Evolutionary conservation across 2,329 filamentous ascomycete genomes (phyloP).

Genomic region (Fusarium sp.): DNA sequence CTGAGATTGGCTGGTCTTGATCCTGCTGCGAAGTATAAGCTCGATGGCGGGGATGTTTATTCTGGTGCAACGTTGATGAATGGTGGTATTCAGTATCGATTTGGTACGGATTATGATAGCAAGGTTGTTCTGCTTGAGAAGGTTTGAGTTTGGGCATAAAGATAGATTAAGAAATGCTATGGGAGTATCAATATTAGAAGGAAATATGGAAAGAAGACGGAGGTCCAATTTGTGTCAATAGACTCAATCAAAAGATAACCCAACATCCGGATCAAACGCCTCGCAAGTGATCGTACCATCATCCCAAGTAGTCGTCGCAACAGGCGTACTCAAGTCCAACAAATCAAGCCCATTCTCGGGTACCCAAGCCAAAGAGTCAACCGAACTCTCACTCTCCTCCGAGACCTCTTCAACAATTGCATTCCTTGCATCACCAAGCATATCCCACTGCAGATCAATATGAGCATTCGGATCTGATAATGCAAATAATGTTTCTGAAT

Average conservation of each 20-base stretch:
- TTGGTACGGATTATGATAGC: constrained; percentile 67
- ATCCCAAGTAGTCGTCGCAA: constrained; percentile 9
- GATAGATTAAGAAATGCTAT: background rate
- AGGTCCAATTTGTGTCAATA: background rate
- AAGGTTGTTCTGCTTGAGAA: constrained; percentile 65
- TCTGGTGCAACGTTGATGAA: constrained; percentile 72
- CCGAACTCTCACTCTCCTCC: background rate
- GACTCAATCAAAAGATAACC: constrained; percentile 4
- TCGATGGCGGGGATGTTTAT: constrained; percentile 63
- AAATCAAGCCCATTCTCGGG: constrained; percentile 11
- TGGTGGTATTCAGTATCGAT: constrained; percentile 64
- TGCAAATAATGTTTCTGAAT: constrained; percentile 35
- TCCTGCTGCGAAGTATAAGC: constrained; percentile 61
- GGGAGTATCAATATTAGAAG: background rate
- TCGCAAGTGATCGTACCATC: constrained; percentile 2
- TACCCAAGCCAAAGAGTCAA: constrained; percentile 9
- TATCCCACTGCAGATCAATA: constrained; percentile 20
- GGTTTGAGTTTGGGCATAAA: constrained; percentile 8
- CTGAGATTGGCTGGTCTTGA: constrained; percentile 69
- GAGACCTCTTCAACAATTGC: constrained; percentile 26
- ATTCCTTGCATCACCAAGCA: background rate
- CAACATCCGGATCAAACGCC: constrained; percentile 1
- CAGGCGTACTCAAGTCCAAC: constrained; percentile 26
- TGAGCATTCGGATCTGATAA: constrained; percentile 25
- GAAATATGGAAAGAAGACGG: fast-evolving